Base-by-base conservation (phyloP, 495 filamentous ascomycete genomes). In the Aspergillus haitiensis region DNA sequence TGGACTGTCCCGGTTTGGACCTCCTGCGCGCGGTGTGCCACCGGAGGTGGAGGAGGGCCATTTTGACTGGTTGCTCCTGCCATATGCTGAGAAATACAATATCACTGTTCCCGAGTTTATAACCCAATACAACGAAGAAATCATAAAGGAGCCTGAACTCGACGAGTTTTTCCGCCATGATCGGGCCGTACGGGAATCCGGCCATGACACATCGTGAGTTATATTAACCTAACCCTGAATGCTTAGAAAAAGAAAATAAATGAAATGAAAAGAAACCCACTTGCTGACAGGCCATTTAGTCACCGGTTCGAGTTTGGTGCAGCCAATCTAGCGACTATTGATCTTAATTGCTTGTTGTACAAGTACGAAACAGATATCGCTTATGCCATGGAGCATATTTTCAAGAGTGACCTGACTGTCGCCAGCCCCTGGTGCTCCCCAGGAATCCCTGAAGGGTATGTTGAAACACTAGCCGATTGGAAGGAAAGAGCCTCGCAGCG, bases 321-420 rank as follows among this genome's bases (percentile, higher is more conserved):
- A 5, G 48, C 48, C 18, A 51, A 51, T 21, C 48, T 51, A 13
- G 48, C 48, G 7, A 51, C 48, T 12, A 15, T 51, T 8, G 48
- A 51, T 15, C 48, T 51, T 12, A 51, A 51, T 12, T 51, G 48
- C 21, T 15, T 51, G 27, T 11, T 51, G 2, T 51, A 51, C 48
- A 51, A 51, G 15, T 51, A 51, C 21, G 48, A 51, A 12, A 51
- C 48, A 21, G 48, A 51, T 34, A 51, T 51, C 48, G 48, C 48
- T 7, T 51, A 51, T 18, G 48, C 48, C 4, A 5, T 51, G 10
- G 48, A 51, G 18, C 21, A 51, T 13, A 11, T 51, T 10, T 34
- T 51, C 48, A 13, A 8, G 6, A 31, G 18, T 15, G 48, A 18
- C 48, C 21, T 51, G 6, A 7, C 21, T 12, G 31, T 34, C 4